Conservation (phyloP, 495 filamentous ascomycete species). For the Penicillium flavigenum region DNA sequence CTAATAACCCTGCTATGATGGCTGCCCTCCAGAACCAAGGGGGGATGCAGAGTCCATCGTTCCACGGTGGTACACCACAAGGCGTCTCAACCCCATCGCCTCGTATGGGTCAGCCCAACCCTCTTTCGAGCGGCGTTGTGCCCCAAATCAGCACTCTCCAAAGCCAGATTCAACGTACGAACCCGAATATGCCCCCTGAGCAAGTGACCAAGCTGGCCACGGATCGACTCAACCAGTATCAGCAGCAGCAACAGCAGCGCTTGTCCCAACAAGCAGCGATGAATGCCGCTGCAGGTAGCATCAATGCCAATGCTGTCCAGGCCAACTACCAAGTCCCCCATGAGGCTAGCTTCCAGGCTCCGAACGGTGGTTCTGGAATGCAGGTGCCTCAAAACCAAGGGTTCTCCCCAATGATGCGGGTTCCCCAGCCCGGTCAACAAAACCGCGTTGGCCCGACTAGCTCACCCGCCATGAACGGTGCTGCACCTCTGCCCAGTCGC, state of each 20-base stretch:
- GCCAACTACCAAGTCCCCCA: conserved; percentile 45
- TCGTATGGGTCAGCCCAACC: conserved; percentile 51
- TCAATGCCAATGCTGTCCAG: conserved; percentile 30
- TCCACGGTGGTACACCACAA: conserved; percentile 44
- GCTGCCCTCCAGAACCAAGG: conserved; percentile 51
- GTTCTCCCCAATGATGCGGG: conserved; percentile 71
- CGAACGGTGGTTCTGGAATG: conserved; percentile 41
- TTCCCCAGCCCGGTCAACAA: conserved; percentile 57
- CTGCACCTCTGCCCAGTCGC: conserved; percentile 41
- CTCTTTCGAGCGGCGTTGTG: conserved; percentile 53
- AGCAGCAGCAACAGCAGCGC: conserved; percentile 55
- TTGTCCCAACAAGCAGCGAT: conserved; percentile 59
- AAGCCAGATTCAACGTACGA: conserved; percentile 49
- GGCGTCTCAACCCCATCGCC: conserved; percentile 52
- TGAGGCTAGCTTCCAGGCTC: conserved; percentile 41
- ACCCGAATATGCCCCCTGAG: conserved; percentile 58
- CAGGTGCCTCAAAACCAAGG: conserved; percentile 58
- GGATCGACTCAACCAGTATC: conserved; percentile 55
- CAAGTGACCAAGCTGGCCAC: conserved; percentile 60
- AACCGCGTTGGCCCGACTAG: conserved; percentile 41
- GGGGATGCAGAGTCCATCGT: conserved; percentile 51
- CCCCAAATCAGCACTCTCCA: conserved; percentile 54
- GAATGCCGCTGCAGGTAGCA: conserved; percentile 62
- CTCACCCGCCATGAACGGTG: conserved; percentile 44
- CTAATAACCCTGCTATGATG: conserved; percentile 55